Base-by-base conservation (phyloP, 106 monocot genomes). In the Acorus gramineus region DNA sequence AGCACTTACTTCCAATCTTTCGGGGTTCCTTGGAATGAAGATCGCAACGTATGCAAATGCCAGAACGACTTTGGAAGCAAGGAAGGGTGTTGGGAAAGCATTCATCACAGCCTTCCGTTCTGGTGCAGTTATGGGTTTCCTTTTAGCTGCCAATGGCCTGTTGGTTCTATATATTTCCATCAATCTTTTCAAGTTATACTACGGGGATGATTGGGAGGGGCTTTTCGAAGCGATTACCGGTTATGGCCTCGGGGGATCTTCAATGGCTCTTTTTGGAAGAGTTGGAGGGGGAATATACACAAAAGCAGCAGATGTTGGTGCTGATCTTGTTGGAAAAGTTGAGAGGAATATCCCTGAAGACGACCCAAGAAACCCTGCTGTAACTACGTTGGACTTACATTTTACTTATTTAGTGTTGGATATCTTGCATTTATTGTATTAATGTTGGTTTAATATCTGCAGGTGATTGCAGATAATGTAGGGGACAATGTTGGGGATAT, bases 321-420 rank as follows among this genome's bases (percentile, higher is more conserved):
- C 72, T 11, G 72, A 73, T 44, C 72, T 73, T 14, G 72, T 73
- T 2, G 72, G 72, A 11, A 73, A 73, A 49, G 65, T 73, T 45
- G 72, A 73, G 50, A 64, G 51, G 46, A 73, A 73, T 12, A 73
- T 73, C 14, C 73, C 73, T 4, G 73, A 73, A 53, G 73, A 73
- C 14, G 73, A 73, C 65, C 73, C 73, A n/a, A 57, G 73, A 9
- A 73, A 73, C 44, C 73, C 73, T 66, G 73, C 73, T 49, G 72
- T 73, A 52, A 64, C 47, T 52, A 12, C 14, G 2, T 52, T 52
- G 52, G 9, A 8, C 13, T 57, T 11, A 8, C 9, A 9, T 52
- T 52, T 52, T 52, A 52, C 52, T 2, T 52, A 52, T 52, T 52
- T 52, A 52, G 5, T 52, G 52, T 9, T 52, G 52, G 5, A 5